Evolutionary conservation across 768 basidiomycete genomes (phyloP), one percentile per base, ranked within the genome.

Genomic region (Boletus vinaceobasis): DNA sequence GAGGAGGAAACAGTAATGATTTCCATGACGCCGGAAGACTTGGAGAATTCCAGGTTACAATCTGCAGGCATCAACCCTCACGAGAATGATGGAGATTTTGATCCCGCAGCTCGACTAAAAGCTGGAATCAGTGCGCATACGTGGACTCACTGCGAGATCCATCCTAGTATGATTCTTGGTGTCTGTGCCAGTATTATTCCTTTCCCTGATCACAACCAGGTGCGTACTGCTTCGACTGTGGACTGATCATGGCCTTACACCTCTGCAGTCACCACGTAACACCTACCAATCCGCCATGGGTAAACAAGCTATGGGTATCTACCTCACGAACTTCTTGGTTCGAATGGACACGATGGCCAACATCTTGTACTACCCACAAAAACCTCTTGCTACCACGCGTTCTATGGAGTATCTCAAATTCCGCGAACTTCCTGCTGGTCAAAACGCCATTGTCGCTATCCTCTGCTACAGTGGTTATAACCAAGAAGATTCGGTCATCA

Each of bases 331-430:
- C 73, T 99, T 96, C 80, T 83, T 97, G 62, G 89, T 98, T 62
- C 93, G 96, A 50, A 96, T 98, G 93, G 96, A 99, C 71, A 99
- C 97, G 10, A 98, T 98, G 96, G 93, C 96, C 62, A 99, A 99
- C 67, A 97, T 99, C 59, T 81, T 99, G 43, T 99, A 97, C 73
- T 99, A 99, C 70, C 96, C 96, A 27, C 96, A 99, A 76, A 99
- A 99, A 70, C 97, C 96, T 33, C 87, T 98, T 43, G 96, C 96
- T 1, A 98, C 96, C 1, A 99, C 97, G 5, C 91, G 96, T 40
- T 98, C 96, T 8, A 98, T 99, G 97, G 93, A 98, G 73, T 98
- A 98, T 65, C 83, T 99, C 57, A 93, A 94, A 69, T 99, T 99
- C 86, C 86, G 95, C 62, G 97, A 99, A 69, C 83, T 99, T 27